Conservation (phyloP, 805 yeast species). For the Monosporozyma unispora region DNA sequence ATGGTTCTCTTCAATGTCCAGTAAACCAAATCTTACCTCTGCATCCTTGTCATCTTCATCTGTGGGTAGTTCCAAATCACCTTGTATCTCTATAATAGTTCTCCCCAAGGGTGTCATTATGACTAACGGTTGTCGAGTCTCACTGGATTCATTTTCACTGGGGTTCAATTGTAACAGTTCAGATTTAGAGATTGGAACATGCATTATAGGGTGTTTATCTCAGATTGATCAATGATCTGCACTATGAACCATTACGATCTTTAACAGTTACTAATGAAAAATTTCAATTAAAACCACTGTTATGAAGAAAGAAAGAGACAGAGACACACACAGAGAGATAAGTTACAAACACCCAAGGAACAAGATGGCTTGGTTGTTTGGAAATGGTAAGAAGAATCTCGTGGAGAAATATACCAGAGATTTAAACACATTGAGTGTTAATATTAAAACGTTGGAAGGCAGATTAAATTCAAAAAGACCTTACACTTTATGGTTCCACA, state of each 20-base stretch:
- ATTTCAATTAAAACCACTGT: no score
- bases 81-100: constrained; percentile 61
- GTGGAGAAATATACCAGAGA: neutral
- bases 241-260: no score
- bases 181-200: neutral
- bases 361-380: neutral
- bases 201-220: no score
- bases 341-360: no score
- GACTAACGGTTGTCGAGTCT: constrained; percentile 9
- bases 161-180: neutral
- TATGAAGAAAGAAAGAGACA: no score
- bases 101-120: constrained; percentile 45
- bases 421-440: neutral
- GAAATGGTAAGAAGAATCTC: neutral
- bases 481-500: neutral
- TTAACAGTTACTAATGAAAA: no score
- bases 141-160: constrained; percentile 1
- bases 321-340: no score
- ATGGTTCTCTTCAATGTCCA: constrained; percentile 23
- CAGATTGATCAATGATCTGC: no score
- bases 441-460: neutral
- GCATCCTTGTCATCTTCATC: constrained; percentile 11
- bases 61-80: constrained; percentile 41
- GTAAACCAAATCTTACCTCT: constrained; percentile 21
- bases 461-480: neutral